These are phyloP conservation scores for Hypseocharis bilobata DNA, from an alignment of 441 rosid genomes.

Conservation along the genomic window DNA sequence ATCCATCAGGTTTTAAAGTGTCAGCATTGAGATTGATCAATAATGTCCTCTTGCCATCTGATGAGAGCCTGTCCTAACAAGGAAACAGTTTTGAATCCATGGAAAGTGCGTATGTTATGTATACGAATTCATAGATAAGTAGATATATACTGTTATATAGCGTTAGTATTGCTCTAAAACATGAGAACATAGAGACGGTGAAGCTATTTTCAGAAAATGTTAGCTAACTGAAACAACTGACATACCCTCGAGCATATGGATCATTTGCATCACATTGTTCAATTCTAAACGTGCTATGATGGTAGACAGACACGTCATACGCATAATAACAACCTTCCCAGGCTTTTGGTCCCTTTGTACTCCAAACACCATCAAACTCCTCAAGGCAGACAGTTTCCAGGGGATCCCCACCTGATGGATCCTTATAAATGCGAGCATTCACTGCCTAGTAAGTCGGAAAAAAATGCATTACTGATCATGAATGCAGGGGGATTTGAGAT, in stretches of 20 bases:
- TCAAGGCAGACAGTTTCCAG: conserved; percentile 41
- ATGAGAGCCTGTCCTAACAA: conserved; percentile 62
- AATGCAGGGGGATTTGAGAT: conserved; percentile 1
- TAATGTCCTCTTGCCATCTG: conserved; percentile 68
- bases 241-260: conserved; percentile 95
- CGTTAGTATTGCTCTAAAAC: not conserved
- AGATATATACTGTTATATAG: conserved; percentile 3
- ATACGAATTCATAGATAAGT: conserved; percentile 6
- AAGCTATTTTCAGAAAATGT: conserved; percentile 23
- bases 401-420: conserved; percentile 39
- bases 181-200: conserved; percentile 14
- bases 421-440: conserved; percentile 43
- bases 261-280: conserved; percentile 84
- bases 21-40: conserved; percentile 60
- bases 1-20: conserved; percentile 65
- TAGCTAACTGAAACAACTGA: conserved; percentile 27
- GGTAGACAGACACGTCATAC: conserved; percentile 73
- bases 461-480: conserved; percentile 9
- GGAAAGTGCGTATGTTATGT: not conserved
- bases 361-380: conserved; percentile 79
- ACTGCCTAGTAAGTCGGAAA: conserved; percentile 44
- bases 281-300: conserved; percentile 60
- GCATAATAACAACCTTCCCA: conserved; percentile 87
- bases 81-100: conserved; percentile 24
- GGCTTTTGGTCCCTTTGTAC: conserved; percentile 43